These are phyloP conservation scores for Mucor racemosus DNA, from an alignment of 371 early-diverging fungal species.

Conservation along the genomic window DNA sequence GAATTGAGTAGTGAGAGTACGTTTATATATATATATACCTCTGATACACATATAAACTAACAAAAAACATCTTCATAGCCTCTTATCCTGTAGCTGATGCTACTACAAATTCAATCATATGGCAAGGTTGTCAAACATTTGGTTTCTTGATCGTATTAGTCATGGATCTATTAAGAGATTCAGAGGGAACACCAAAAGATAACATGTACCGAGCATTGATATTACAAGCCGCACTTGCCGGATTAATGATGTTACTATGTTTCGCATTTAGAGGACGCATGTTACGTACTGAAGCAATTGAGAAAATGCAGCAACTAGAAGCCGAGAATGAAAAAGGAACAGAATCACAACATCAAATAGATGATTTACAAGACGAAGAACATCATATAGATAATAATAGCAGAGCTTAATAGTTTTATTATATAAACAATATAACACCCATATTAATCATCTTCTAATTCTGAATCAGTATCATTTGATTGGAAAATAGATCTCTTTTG, in stretches of 20 bases:
- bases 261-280: constrained; percentile 32
- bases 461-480: constrained; percentile 41
- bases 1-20: constrained; percentile 62
- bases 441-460: constrained; percentile 26
- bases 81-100: constrained; percentile 61
- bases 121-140: constrained; percentile 57
- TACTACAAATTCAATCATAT: constrained; percentile 55
- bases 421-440: not conserved
- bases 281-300: constrained; percentile 29
- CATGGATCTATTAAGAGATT: constrained; percentile 44
- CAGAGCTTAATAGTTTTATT: not conserved
- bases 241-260: constrained; percentile 23
- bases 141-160: constrained; percentile 50
- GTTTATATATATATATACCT: not conserved
- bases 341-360: constrained; percentile 1
- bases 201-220: constrained; percentile 38
- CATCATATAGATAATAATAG: not conserved
- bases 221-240: constrained; percentile 36
- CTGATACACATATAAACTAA: not conserved
- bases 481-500: constrained; percentile 46
- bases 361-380: constrained; percentile 1
- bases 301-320: constrained; percentile 8
- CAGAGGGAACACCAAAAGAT: constrained; percentile 31
- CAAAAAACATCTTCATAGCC: constrained; percentile 19
- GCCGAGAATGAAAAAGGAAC: constrained; percentile 8